Evolutionary conservation across 148 eudicot species (phyloP).

Genomic region (Cornus kousa): DNA sequence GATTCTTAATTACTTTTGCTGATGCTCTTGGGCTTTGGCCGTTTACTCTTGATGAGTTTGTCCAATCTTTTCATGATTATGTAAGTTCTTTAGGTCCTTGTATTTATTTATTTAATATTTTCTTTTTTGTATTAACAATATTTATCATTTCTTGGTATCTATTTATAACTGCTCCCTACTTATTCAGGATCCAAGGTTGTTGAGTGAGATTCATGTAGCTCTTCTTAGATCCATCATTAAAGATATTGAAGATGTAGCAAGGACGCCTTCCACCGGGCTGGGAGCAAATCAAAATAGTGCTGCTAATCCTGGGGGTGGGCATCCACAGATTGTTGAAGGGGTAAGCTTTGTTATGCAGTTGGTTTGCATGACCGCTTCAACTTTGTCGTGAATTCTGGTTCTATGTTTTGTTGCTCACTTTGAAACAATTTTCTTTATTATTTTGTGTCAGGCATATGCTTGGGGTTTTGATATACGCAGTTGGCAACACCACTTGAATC

Average conservation of each 20-base stretch:
- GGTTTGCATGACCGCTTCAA: background rate
- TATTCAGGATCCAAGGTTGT: conserved; percentile 72
- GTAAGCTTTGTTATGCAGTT: conserved; percentile 33
- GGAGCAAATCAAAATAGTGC: conserved; percentile 55
- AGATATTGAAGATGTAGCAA: conserved; percentile 94
- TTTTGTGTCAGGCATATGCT: conserved; percentile 67
- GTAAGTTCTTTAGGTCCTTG: conserved; percentile 42
- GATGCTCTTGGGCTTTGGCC: conserved; percentile 97
- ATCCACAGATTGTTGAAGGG: conserved; percentile 95
- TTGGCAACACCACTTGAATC: conserved; percentile 81
- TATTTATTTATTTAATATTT: background rate
- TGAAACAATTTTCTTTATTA: background rate
- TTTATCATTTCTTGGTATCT: background rate
- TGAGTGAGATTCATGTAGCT: conserved; percentile 85
- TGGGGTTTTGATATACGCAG: conserved; percentile 94
- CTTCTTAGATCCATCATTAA: conserved; percentile 64
- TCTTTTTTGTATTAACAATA: too few relatives aligned
- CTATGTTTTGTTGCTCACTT: background rate
- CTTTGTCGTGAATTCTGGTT: background rate
- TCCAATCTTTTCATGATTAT: conserved; percentile 88
- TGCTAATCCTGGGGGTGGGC: conserved; percentile 79
- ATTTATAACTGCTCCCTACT: background rate
- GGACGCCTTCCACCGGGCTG: conserved; percentile 67
- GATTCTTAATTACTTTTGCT: conserved; percentile 76
- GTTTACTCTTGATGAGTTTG: conserved; percentile 89